Evolutionary conservation across 1,284 basidiomycete species (phyloP), one percentile per base, ranked within the genome.

Genomic region (Trichosporon faecale): DNA sequence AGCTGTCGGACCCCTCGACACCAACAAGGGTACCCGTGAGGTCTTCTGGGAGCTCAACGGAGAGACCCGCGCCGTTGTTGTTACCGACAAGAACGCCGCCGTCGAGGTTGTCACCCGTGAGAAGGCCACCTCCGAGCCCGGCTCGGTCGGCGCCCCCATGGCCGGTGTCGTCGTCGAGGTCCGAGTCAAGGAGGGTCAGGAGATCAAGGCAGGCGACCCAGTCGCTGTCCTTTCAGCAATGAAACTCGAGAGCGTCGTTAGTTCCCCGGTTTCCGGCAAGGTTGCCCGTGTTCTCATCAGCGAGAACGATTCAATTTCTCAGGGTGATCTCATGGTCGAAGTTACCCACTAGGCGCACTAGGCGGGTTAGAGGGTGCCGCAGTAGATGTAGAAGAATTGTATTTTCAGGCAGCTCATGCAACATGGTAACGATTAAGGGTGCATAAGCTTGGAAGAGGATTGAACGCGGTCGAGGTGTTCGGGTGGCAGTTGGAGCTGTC

Each of bases 21-120:
- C 93, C 82, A 91, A 91, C 68, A 92, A 89, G 77, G 94, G 95
- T 65, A 92, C 93, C 78, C 90, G 97, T 78, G 96, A 98, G 82
- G 94, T 97, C 76, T 98, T 83, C 93, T 98, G 98, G 81, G 97
- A 99, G 87, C 92, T 96, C 73, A 97, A 97, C 80, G 94, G 94
- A 82, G 72, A 79, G 91, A 88, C 94, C 76, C 93, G 95, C 77
- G 94, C 95, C 35, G 93, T 98, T 52, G 88, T 93, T 71, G 92
- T 99, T 70, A 92, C 96, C 79, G 97, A 99, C 86, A 93, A 92
- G 83, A 94, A 92, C 81, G 97, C 95, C 55, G 95, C 96, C 18
- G 93, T 98, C 74, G 95, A 97, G 84, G 93, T 92, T 52, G 88
- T 97, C 71, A 91, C 91, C 73, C 73, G 97, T 79, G 95, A 98